Evolutionary conservation across 2,329 filamentous ascomycete species (phyloP), one percentile per base, ranked within the genome.

Genomic region (Diaporthe eres): DNA sequence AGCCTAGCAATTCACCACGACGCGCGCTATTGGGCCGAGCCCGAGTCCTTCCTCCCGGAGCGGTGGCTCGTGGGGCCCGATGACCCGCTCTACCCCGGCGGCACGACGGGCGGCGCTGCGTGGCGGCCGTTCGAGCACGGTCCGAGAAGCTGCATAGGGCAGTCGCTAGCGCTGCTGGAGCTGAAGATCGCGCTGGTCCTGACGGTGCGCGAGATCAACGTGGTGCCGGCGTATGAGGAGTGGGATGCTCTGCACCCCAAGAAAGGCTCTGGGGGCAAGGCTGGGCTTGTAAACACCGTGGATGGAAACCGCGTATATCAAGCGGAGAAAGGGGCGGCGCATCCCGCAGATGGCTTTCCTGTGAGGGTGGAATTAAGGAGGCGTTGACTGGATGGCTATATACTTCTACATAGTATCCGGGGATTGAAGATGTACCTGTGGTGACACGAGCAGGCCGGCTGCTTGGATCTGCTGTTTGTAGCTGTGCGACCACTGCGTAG

Each of bases 41-140:
- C 84, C 1, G 79, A 83, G 8, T 80, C 77, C 7, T 86, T 85
- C 74, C 70, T 82, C 31, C 82, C 82, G 1, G 80, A 82, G 39
- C 79, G 84, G 15, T 86, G 84, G 83, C 83, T 90, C 0, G 79
- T 76, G 0, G 77, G 65, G 2, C 60, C 77, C 6, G 75, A 79
- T 53, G 77, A 80, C 57, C 76, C 77, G 5, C 74, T 80, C 2
- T 74, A 79, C 19, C 28, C 53, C 7, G 71, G 31, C 42, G 44
- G 44, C 15, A 22, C 44, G 44, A 22, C 19, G 3, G 8, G 44
- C 44, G 79, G 76, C 2, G 61, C 42, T 55, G 42, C 77, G 2
- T 81, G 79, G 79, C 71, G 79, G 42, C 63, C 80, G 4, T 83
- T 83, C 68, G 80, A 81, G 51, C 78, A 75, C 17, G 82, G 82